phyloP scores from a whole-genome alignment of 108 stramenopile genomes.

The Fistulifera solaris region DNA sequence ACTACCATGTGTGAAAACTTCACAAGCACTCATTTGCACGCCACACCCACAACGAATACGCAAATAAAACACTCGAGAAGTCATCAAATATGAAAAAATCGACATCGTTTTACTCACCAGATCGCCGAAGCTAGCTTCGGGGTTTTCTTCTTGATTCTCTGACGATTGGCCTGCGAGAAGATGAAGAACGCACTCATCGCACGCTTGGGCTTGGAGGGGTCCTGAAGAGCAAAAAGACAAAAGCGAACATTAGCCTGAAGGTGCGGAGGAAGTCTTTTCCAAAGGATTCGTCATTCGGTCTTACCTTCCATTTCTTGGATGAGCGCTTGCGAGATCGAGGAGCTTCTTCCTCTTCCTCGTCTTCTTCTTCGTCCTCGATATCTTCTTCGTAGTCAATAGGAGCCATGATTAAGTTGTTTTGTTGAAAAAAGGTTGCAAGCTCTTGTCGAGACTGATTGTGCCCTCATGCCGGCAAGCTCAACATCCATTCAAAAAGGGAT shows the following conservation, averaged over 20 bases:
- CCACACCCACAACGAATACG: conserved; percentile 6
- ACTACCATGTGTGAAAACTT: conserved; percentile 10
- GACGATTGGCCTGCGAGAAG: conserved; percentile 64
- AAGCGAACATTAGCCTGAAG: neutral
- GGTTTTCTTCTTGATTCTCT: conserved; percentile 61
- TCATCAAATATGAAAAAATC: conserved; percentile 10
- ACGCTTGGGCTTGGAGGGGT: conserved; percentile 71
- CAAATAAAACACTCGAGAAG: conserved; percentile 11
- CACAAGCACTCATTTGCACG: conserved; percentile 15
- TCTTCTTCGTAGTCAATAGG: conserved; percentile 38
- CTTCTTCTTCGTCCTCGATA: conserved; percentile 26
- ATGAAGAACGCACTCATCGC: conserved; percentile 84
- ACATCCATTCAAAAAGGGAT: too few relatives aligned
- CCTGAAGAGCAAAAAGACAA: conserved; percentile 17
- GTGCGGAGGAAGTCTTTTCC: neutral
- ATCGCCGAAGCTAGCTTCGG: conserved; percentile 69
- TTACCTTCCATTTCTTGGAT: conserved; percentile 12
- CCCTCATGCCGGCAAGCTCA: too few relatives aligned
- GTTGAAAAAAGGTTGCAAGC: too few relatives aligned
- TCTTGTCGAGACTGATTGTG: too few relatives aligned
- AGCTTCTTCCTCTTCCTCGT: conserved; percentile 28
- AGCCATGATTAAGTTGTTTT: conserved; percentile 18
- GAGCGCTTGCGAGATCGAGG: conserved; percentile 11
- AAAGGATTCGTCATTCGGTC: neutral
- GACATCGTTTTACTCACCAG: conserved; percentile 49